Evolutionary conservation across 2,329 filamentous ascomycete genomes (phyloP).

Genomic region (Drechslerella stenobrocha): DNA sequence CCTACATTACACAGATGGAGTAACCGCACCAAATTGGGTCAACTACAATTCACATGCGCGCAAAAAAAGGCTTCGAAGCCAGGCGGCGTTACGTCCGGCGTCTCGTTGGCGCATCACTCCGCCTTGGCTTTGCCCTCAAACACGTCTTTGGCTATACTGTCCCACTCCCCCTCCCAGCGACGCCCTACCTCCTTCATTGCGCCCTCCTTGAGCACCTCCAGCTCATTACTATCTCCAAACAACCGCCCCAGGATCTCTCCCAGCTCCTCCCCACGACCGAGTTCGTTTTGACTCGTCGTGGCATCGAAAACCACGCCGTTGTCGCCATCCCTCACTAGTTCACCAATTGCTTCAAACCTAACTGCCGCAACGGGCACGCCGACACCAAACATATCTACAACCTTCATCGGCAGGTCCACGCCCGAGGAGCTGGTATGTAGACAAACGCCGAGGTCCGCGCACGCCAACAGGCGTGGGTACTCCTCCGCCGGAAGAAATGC

Average conservation of each 20-base stretch:
- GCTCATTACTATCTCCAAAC: conserved; percentile 56
- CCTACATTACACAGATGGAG: too few relatives aligned
- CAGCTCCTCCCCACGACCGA: conserved; percentile 63
- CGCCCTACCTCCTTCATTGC: conserved; percentile 73
- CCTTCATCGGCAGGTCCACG: conserved; percentile 97
- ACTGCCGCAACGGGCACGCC: conserved; percentile 87
- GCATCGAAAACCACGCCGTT: conserved; percentile 86
- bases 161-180: conserved; percentile 93
- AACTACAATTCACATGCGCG: too few relatives aligned
- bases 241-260: conserved; percentile 61
- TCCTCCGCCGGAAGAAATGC: conserved; percentile 83
- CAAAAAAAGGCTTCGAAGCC: too few relatives aligned
- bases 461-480: conserved; percentile 80
- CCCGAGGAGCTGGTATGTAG: conserved; percentile 92
- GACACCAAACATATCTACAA: conserved; percentile 97
- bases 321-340: conserved; percentile 82
- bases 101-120: too few relatives aligned
- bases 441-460: conserved; percentile 85
- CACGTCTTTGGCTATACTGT: conserved; percentile 74
- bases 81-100: too few relatives aligned
- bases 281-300: too few relatives aligned
- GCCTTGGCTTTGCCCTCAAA: conserved; percentile 58
- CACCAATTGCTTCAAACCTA: conserved; percentile 81
- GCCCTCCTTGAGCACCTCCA: conserved; percentile 68
- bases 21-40: too few relatives aligned